These are phyloP conservation scores for Agrocybe praecox DNA, from an alignment of 768 basidiomycete genomes.

Conservation along the genomic window DNA sequence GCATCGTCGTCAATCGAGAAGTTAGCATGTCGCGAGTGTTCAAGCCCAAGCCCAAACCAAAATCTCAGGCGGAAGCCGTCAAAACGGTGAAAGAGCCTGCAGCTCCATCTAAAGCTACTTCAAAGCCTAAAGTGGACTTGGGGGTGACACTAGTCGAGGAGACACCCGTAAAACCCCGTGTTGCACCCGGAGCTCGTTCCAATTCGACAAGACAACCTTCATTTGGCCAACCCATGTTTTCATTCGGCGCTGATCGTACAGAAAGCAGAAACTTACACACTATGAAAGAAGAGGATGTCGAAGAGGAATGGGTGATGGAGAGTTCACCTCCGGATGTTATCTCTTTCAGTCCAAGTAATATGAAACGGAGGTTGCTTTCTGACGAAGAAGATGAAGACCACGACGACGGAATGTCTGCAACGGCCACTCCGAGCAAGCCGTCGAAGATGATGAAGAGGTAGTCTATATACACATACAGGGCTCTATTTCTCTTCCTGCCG, in stretches of 20 bases:
- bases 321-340: slow-evolving; percentile 49
- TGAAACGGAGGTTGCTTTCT: background rate
- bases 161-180: slow-evolving; percentile 45
- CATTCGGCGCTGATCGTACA: background rate
- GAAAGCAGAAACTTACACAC: background rate
- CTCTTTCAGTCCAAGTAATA: slow-evolving; percentile 25
- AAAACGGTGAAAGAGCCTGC: slow-evolving; percentile 11
- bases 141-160: slow-evolving; percentile 55
- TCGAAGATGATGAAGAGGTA: slow-evolving; percentile 4
- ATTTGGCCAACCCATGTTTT: background rate
- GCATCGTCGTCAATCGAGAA: slow-evolving; percentile 59
- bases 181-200: slow-evolving; percentile 6
- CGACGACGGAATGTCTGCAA: background rate
- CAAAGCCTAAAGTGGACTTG: slow-evolving; percentile 22
- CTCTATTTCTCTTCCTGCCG: background rate
- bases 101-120: slow-evolving; percentile 20
- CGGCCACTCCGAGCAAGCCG: slow-evolving; percentile 23
- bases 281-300: slow-evolving; percentile 28
- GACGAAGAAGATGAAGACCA: slow-evolving; percentile 13
- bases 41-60: slow-evolving; percentile 43
- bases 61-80: slow-evolving; percentile 13
- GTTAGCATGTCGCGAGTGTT: slow-evolving; percentile 79
- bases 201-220: slow-evolving; percentile 7
- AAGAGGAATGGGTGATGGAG: slow-evolving; percentile 44
- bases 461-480: background rate